Base-by-base conservation (phyloP, 805 yeast genomes). In the Priceomyces haplophilus region DNA sequence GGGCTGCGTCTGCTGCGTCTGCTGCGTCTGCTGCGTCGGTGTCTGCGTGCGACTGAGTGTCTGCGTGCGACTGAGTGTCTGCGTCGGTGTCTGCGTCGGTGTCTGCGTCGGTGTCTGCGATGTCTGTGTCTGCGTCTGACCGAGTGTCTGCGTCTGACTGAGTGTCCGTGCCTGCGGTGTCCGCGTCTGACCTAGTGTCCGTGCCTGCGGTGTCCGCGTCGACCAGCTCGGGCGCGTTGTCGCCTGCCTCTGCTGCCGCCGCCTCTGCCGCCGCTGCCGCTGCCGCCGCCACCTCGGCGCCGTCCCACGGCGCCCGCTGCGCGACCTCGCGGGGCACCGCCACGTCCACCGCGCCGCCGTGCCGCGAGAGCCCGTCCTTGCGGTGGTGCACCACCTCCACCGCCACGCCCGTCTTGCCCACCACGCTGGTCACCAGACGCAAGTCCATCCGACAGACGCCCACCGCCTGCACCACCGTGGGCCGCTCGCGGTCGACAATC, bases 331-430 rank as follows among this genome's bases (percentile, higher is more conserved):
- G 51, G 1, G 75, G 73, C 1, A 60, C 46, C 3, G 46, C 53
- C 3, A 65, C 58, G 36, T 64, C 73, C n/a, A 69, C 73, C 12
- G 51, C 50, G 46, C 79, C 78, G 37, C 78, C 78, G 46, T 78
- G 53, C 27, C 65, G 65, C 38, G 68, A 76, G 39, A 91, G 66
- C 41, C 75, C 78, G 58, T 91, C 99, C 3, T 78, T 83, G 13
- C 76, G 59, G 24, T 73, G 73, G 52, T 88, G 96, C n/a, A 80
- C 52, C 3, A 88, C 67, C 37, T 76, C 72, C 0, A 90, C 95
- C 0, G 93, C 96, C 23, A 85, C 79, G 10, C 98, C 99, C 12
- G 74, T 73, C 12, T 75, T 68, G 0, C 88, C 89, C n/a, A 74
- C 62, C 1, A 79, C 84, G 40, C 68, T 55, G 32, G 65, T 61